These are phyloP conservation scores for Apiotrichum porosum DNA, from an alignment of 1,284 basidiomycete genomes.

Conservation along the genomic window DNA sequence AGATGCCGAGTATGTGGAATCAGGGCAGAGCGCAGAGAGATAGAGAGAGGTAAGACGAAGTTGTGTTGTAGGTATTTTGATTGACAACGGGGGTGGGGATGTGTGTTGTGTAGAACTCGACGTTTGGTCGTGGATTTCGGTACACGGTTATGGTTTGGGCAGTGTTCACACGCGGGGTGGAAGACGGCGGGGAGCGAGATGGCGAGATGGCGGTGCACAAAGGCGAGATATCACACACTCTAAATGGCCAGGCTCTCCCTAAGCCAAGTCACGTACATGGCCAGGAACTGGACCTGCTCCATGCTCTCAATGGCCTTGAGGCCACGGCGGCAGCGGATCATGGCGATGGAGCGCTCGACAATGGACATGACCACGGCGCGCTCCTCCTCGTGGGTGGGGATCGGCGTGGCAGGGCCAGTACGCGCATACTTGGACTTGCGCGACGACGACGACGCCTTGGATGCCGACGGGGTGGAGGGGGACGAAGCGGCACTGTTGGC, in stretches of 20 bases:
- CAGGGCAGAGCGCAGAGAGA: not conserved
- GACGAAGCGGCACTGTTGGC: slow-evolving; percentile 1
- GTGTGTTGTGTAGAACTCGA: not conserved
- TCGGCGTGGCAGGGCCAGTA: not conserved
- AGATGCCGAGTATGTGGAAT: slow-evolving; percentile 1
- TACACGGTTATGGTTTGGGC: too few relatives aligned
- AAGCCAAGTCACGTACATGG: slow-evolving; percentile 70
- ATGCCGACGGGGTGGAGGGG: not conserved
- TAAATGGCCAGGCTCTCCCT: slow-evolving; percentile 30
- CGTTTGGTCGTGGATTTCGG: too few relatives aligned
- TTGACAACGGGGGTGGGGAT: not conserved
- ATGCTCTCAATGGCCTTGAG: slow-evolving; percentile 84
- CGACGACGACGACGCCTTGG: not conserved
- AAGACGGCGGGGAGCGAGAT: too few relatives aligned
- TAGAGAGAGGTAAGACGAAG: too few relatives aligned
- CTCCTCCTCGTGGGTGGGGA: slow-evolving; percentile 32
- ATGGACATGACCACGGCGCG: slow-evolving; percentile 56
- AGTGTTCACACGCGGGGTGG: too few relatives aligned
- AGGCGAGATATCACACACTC: too few relatives aligned
- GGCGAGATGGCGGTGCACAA: not conserved
- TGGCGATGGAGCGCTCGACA: slow-evolving; percentile 66
- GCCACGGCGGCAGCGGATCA: slow-evolving; percentile 70
- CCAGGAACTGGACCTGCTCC: slow-evolving; percentile 80
- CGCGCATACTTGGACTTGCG: slow-evolving; percentile 5
- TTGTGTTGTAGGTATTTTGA: not conserved